Evolutionary conservation across 441 rosid species (phyloP).

Genomic region (Hypseocharis bilobata): DNA sequence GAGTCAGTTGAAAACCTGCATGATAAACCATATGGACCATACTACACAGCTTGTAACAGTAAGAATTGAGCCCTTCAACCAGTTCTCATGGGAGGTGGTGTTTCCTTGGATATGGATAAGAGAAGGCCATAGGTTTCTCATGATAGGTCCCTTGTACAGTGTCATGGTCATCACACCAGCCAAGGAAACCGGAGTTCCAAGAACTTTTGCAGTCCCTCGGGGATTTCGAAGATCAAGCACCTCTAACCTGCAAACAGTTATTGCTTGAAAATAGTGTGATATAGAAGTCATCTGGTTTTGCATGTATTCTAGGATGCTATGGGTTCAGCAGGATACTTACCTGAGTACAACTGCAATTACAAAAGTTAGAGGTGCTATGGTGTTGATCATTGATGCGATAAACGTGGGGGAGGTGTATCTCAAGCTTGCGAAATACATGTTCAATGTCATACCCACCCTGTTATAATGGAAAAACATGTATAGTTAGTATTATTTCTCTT

Average conservation of each 20-base stretch:
- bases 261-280: no score
- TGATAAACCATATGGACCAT: slow-evolving; percentile 52
- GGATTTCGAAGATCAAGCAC: slow-evolving; percentile 39
- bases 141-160: slow-evolving; percentile 45
- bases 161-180: slow-evolving; percentile 51
- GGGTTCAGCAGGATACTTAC: slow-evolving; percentile 25
- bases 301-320: no score
- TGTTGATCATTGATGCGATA: slow-evolving; percentile 43
- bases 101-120: slow-evolving; percentile 31
- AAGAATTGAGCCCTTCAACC: slow-evolving; percentile 58
- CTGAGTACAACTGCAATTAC: slow-evolving; percentile 40
- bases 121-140: slow-evolving; percentile 34
- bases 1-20: slow-evolving; percentile 39
- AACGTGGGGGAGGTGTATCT: slow-evolving; percentile 59
- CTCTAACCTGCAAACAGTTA: slow-evolving; percentile 36
- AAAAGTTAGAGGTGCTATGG: slow-evolving; percentile 48
- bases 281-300: no score
- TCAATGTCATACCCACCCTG: slow-evolving; percentile 44
- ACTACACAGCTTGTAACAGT: slow-evolving; percentile 45
- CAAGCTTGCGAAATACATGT: slow-evolving; percentile 59
- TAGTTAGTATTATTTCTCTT: not conserved
- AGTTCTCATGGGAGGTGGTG: slow-evolving; percentile 23
- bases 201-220: slow-evolving; percentile 48
- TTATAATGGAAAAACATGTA: not conserved
- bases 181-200: slow-evolving; percentile 44